Conservation (phyloP, 352 stramenopile genomes). For the Thraustotheca clavata region DNA sequence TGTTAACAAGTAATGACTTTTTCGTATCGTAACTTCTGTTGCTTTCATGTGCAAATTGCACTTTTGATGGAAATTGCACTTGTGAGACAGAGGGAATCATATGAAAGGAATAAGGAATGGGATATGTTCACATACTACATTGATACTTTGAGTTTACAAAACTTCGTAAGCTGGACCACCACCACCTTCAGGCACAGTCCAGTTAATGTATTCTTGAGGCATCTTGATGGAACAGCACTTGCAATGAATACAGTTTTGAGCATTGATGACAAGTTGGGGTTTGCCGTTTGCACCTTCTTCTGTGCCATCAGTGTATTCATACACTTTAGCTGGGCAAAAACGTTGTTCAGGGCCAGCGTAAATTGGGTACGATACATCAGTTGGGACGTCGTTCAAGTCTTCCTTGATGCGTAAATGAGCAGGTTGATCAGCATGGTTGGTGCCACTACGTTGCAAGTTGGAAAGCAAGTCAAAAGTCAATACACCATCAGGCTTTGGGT, state of each 20-base stretch:
- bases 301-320: conserved; percentile 96
- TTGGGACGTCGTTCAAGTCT: conserved; percentile 77
- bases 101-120: too few species aligned
- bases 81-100: too few species aligned
- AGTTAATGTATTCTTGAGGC: conserved; percentile 98
- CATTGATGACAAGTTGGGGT: conserved; percentile 96
- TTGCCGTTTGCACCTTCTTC: conserved; percentile 58
- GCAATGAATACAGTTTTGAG: conserved; percentile 99
- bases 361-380: conserved; percentile 82
- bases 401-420: conserved; percentile 95
- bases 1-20: too few species aligned
- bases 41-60: too few species aligned
- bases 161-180: conserved; percentile 92
- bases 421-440: conserved; percentile 98
- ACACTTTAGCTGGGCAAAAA: conserved; percentile 97
- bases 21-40: too few species aligned
- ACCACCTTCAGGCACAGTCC: conserved; percentile 97
- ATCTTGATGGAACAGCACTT: conserved; percentile 99
- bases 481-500: conserved; percentile 95
- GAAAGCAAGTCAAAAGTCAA: conserved; percentile 98
- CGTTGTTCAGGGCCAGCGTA: conserved; percentile 95
- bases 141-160: conserved; percentile 17
- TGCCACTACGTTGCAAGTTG: conserved; percentile 95
- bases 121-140: too few species aligned
- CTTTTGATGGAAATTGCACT: too few species aligned